Conservation (phyloP, 2,329 filamentous ascomycete species). For the Epichloe elymi region DNA sequence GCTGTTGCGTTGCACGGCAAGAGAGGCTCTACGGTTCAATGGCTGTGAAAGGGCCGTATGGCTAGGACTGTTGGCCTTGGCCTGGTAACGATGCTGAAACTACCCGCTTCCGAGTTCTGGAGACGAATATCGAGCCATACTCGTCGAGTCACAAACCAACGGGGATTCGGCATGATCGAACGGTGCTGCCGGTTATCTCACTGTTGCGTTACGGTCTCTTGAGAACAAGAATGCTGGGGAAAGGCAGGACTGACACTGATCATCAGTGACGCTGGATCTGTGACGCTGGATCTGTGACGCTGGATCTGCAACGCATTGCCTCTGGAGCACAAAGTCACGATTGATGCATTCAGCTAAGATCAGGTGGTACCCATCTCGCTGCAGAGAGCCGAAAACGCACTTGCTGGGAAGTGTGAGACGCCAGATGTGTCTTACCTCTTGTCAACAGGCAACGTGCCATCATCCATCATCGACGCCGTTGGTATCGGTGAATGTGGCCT, state of each 20-base stretch:
- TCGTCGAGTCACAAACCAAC: not conserved
- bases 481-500: not conserved
- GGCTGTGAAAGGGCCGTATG: not conserved
- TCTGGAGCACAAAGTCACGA: not conserved
- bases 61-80: not conserved
- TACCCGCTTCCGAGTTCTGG: not conserved
- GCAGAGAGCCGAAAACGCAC: not conserved
- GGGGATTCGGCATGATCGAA: not conserved
- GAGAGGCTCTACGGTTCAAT: not conserved
- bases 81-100: not conserved
- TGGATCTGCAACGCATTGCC: not conserved
- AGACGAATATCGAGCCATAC: not conserved
- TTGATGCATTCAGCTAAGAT: slow-evolving; percentile 2
- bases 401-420: not conserved
- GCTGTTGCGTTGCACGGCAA: not conserved
- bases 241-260: not conserved
- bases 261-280: not conserved
- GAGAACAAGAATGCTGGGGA: not conserved
- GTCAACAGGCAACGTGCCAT: not conserved
- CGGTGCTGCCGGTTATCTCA: not conserved
- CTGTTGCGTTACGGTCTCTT: not conserved
- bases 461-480: not conserved
- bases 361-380: slow-evolving; percentile 2
- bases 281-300: no score
- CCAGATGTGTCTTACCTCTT: not conserved